Evolutionary conservation across 192 early-diverging fungal genomes (phyloP).

Genomic region (Backusella morwellensis): DNA sequence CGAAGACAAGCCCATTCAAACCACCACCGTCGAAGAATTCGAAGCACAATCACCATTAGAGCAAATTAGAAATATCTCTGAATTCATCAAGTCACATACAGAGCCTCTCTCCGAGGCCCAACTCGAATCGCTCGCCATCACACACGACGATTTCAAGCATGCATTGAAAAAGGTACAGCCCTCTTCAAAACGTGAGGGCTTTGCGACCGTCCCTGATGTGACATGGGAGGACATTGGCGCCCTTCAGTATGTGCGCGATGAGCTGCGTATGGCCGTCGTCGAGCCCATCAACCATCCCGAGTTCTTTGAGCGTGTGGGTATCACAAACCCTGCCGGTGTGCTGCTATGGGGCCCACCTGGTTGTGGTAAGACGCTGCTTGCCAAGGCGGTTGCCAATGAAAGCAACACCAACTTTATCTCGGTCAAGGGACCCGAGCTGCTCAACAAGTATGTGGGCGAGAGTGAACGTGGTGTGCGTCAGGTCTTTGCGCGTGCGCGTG

Average conservation of each 20-base stretch:
- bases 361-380: conserved; percentile 96
- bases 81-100: conserved; percentile 69
- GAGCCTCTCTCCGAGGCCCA: conserved; percentile 76
- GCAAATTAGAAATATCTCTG: conserved; percentile 64
- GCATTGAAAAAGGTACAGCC: conserved; percentile 93
- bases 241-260: conserved; percentile 78
- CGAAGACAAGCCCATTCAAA: conserved; percentile 17
- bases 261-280: conserved; percentile 92
- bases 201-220: conserved; percentile 96
- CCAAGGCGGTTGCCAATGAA: conserved; percentile 98
- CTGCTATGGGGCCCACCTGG: conserved; percentile 97
- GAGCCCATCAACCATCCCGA: conserved; percentile 94
- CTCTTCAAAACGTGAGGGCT: conserved; percentile 96
- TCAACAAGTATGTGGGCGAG: conserved; percentile 99
- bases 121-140: conserved; percentile 81
- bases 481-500: conserved; percentile 91
- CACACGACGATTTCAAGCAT: conserved; percentile 78
- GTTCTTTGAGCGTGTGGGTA: conserved; percentile 84
- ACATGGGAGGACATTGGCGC: conserved; percentile 98
- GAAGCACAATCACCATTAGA: conserved; percentile 37
- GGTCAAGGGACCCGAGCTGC: conserved; percentile 95
- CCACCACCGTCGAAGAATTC: conserved; percentile 32
- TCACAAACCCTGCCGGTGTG: conserved; percentile 89
- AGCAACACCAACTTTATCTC: conserved; percentile 97
- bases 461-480: conserved; percentile 94